Evolutionary conservation across 768 basidiomycete genomes (phyloP).

Genomic region (Hydnum rufescens): DNA sequence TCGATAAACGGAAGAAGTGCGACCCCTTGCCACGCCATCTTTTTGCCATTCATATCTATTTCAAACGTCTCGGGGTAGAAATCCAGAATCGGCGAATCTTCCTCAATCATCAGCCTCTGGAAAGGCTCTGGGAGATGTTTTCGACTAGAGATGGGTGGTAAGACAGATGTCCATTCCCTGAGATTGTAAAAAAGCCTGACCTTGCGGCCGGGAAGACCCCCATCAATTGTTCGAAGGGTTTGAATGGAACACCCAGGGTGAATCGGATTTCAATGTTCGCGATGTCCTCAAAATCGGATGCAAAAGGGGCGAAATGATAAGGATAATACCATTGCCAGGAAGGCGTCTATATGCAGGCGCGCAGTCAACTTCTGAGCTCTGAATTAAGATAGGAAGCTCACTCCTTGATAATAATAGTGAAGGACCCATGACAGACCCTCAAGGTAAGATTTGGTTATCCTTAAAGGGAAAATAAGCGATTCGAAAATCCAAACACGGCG

Average conservation of each 20-base stretch:
- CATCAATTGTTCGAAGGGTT: conserved; percentile 95
- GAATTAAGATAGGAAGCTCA: conserved; percentile 22
- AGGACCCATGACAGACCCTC: conserved; percentile 94
- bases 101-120: conserved; percentile 71
- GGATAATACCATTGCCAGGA: conserved; percentile 99
- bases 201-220: conserved; percentile 92
- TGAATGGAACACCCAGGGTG: conserved; percentile 69
- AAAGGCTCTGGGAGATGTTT: conserved; percentile 74
- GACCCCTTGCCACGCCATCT: conserved; percentile 98
- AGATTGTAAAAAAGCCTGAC: conserved; percentile 23
- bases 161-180: background rate
- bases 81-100: conserved; percentile 82
- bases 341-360: conserved; percentile 33
- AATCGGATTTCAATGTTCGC: conserved; percentile 65
- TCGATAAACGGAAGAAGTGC: conserved; percentile 94
- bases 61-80: conserved; percentile 87
- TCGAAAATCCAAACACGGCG: background rate
- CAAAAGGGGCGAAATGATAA: conserved; percentile 96
- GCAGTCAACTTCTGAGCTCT: conserved; percentile 6
- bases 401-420: conserved; percentile 96
- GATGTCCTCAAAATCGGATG: conserved; percentile 75
- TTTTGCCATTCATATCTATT: conserved; percentile 99
- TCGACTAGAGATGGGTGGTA: conserved; percentile 31
- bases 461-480: conserved; percentile 17
- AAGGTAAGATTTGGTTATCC: conserved; percentile 65